phyloP scores from a whole-genome alignment of 495 filamentous ascomycete species.

The Hypoxylon fragiforme region DNA sequence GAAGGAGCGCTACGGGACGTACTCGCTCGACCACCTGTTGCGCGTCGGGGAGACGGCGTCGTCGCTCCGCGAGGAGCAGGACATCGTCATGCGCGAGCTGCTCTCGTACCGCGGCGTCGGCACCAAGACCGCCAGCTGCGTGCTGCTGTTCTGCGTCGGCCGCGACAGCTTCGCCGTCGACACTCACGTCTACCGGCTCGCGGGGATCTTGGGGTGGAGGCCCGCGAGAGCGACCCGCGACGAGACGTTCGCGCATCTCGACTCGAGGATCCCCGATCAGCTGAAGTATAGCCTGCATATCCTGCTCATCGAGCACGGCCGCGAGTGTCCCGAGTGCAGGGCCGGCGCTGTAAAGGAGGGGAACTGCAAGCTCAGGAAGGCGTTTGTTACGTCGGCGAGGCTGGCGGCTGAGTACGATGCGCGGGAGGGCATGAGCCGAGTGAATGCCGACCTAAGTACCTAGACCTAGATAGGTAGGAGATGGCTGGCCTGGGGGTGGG shows the following conservation, averaged over 20 bases:
- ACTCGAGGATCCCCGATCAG: conserved; percentile 73
- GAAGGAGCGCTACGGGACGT: conserved; percentile 60
- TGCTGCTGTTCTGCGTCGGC: conserved; percentile 73
- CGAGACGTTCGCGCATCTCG: conserved; percentile 74
- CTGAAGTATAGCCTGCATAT: conserved; percentile 83
- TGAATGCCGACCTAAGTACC: no score
- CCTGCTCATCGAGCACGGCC: conserved; percentile 80
- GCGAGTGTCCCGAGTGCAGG: conserved; percentile 71
- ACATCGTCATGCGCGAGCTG: conserved; percentile 72
- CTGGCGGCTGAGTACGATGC: not conserved
- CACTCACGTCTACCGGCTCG: conserved; percentile 77
- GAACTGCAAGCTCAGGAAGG: conserved; percentile 30
- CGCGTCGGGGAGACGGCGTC: conserved; percentile 28
- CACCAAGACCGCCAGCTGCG: conserved; percentile 85
- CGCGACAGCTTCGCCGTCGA: conserved; percentile 80
- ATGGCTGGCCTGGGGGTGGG: no score
- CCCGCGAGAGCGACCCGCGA: conserved; percentile 62
- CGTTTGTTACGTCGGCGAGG: conserved; percentile 16
- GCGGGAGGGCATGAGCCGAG: not conserved
- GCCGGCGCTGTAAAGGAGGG: conserved; percentile 49
- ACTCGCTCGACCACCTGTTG: conserved; percentile 76
- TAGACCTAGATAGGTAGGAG: no score
- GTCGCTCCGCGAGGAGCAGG: conserved; percentile 63
- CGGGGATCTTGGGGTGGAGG: conserved; percentile 79
- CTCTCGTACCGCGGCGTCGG: conserved; percentile 79